phyloP scores from a whole-genome alignment of 176 grass and related monocot species.

The Cocos nucifera region DNA sequence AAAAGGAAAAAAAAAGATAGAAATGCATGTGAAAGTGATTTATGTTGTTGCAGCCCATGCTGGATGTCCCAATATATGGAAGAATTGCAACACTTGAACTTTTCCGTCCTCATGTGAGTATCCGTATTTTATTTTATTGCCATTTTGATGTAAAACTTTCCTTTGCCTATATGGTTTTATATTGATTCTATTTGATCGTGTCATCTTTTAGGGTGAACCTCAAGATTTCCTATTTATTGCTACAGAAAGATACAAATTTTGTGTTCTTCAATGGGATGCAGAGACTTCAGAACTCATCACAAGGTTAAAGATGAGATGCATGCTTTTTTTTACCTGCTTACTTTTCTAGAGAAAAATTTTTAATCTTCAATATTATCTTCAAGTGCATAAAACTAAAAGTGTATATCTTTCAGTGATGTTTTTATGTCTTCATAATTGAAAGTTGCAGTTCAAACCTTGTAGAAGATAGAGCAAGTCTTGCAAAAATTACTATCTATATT shows the following conservation, averaged over 20 bases:
- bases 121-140: slow-evolving; percentile 4
- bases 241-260: slow-evolving; percentile 92
- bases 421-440: no score
- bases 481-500: no score
- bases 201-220: slow-evolving; percentile 59
- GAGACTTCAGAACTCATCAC: slow-evolving; percentile 90
- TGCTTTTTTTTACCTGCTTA: no score
- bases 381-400: no score
- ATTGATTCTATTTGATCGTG: slow-evolving; percentile 3
- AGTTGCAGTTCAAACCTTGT: no score
- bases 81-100: slow-evolving; percentile 87
- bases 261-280: slow-evolving; percentile 88
- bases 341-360: no score
- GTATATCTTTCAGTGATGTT: no score
- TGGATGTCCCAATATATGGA: slow-evolving; percentile 97
- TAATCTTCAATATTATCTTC: no score
- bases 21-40: background rate
- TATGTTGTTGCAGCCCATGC: slow-evolving; percentile 58
- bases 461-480: no score
- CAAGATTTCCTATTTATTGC: slow-evolving; percentile 94
- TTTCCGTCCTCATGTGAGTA: slow-evolving; percentile 79
- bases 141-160: background rate
- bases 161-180: slow-evolving; percentile 1
- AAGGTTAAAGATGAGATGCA: slow-evolving; percentile 39
- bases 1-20: no score